These are phyloP conservation scores for Populus alba DNA, from an alignment of 345 rosid genomes.

Conservation along the genomic window DNA sequence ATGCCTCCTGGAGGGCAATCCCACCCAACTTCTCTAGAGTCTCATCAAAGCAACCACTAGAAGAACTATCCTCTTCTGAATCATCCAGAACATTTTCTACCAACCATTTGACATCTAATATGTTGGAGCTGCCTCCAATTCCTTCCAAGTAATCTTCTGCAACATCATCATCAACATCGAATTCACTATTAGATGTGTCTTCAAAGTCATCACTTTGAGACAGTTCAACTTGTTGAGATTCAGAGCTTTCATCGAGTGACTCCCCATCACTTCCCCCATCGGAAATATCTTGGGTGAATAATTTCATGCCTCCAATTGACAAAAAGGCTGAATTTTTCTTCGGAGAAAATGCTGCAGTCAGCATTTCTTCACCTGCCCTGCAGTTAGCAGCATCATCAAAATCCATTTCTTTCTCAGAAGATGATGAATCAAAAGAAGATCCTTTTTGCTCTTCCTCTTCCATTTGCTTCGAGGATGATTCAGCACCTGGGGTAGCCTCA, in stretches of 20 bases:
- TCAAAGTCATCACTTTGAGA: constrained; percentile 51
- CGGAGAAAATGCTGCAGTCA: constrained; percentile 22
- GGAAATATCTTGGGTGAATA: constrained; percentile 75
- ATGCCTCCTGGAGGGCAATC: constrained; percentile 64
- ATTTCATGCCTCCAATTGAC: constrained; percentile 72
- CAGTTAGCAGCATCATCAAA: constrained; percentile 20
- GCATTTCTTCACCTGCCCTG: constrained; percentile 24
- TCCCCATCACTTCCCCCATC: constrained; percentile 51
- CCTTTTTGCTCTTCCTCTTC: constrained; percentile 33
- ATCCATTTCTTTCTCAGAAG: constrained; percentile 37
- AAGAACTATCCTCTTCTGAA: constrained; percentile 51
- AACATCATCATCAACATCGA: constrained; percentile 72
- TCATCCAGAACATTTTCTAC: constrained; percentile 41
- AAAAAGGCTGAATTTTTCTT: constrained; percentile 66
- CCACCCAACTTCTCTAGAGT: constrained; percentile 62
- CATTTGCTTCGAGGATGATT: constrained; percentile 40
- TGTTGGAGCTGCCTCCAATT: constrained; percentile 63
- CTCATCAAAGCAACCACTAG: constrained; percentile 43
- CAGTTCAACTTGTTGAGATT: constrained; percentile 30
- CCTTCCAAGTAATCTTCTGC: constrained; percentile 88
- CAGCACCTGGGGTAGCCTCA: constrained; percentile 45
- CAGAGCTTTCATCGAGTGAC: constrained; percentile 37
- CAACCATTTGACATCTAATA: constrained; percentile 63
- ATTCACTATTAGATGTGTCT: constrained; percentile 43
- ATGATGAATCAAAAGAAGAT: constrained; percentile 27